These are phyloP conservation scores for Ceratocystiopsis sp. DNA, from an alignment of 2,329 filamentous ascomycete genomes.

Conservation along the genomic window DNA sequence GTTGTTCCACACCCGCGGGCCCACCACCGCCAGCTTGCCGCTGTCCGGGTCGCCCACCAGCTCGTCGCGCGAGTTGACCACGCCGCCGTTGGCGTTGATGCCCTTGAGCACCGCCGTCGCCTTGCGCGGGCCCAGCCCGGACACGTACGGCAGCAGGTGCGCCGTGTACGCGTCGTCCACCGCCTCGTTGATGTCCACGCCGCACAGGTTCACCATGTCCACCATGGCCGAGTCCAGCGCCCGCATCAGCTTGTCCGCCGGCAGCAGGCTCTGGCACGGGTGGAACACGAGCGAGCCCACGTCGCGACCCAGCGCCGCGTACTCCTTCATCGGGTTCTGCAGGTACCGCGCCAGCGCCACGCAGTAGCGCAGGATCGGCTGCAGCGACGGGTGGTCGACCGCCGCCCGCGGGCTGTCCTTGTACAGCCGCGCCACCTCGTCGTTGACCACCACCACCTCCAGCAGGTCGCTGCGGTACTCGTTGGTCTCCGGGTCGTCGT, in stretches of 20 bases:
- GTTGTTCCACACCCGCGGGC: slow-evolving; percentile 86
- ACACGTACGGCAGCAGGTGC: slow-evolving; percentile 77
- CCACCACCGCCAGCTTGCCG: slow-evolving; percentile 62
- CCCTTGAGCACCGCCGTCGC: slow-evolving; percentile 72
- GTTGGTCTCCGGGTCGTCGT: slow-evolving; percentile 59
- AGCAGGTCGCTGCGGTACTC: slow-evolving; percentile 63
- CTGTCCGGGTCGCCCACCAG: slow-evolving; percentile 77
- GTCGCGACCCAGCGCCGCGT: slow-evolving; percentile 80
- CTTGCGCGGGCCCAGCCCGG: slow-evolving; percentile 83
- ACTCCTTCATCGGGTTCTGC: slow-evolving; percentile 92
- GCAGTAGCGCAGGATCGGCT: slow-evolving; percentile 71
- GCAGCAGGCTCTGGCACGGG: slow-evolving; percentile 72
- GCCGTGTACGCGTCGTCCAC: slow-evolving; percentile 66
- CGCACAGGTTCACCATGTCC: slow-evolving; percentile 93
- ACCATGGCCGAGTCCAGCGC: slow-evolving; percentile 93
- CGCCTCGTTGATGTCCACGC: slow-evolving; percentile 88
- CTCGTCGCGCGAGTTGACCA: slow-evolving; percentile 69
- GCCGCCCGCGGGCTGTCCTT: slow-evolving; percentile 72
- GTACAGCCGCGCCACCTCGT: slow-evolving; percentile 92
- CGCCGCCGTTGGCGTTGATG: slow-evolving; percentile 79
- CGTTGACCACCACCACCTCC: slow-evolving; percentile 83
- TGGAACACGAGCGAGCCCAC: slow-evolving; percentile 78
- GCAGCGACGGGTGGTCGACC: slow-evolving; percentile 64
- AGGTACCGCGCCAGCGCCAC: slow-evolving; percentile 79
- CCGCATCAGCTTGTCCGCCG: slow-evolving; percentile 71